These are phyloP conservation scores for Thelephora terrestris DNA, from an alignment of 1,284 basidiomycete genomes.

Conservation along the genomic window DNA sequence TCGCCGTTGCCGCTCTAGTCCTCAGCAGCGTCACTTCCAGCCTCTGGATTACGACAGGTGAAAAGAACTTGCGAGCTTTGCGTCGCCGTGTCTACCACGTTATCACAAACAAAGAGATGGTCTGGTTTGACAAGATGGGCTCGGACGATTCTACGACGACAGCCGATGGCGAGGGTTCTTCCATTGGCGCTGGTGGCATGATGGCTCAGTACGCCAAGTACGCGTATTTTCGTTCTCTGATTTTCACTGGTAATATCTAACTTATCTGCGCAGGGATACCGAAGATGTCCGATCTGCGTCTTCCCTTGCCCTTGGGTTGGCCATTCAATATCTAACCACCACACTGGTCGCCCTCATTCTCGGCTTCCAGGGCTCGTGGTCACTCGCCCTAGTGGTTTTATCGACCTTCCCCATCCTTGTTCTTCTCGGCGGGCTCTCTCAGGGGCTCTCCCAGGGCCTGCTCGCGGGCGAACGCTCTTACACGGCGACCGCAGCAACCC, in stretches of 20 bases:
- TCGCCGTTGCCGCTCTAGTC: slow-evolving; percentile 61
- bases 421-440: slow-evolving; percentile 67
- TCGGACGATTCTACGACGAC: slow-evolving; percentile 39
- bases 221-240: slow-evolving; percentile 17
- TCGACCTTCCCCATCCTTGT: slow-evolving; percentile 81
- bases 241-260: slow-evolving; percentile 3
- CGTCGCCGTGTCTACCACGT: slow-evolving; percentile 62
- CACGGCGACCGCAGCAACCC: slow-evolving; percentile 64
- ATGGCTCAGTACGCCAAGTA: slow-evolving; percentile 92
- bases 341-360: slow-evolving; percentile 73
- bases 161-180: slow-evolving; percentile 35
- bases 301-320: slow-evolving; percentile 66
- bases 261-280: slow-evolving; percentile 63
- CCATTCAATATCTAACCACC: slow-evolving; percentile 77
- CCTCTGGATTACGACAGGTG: slow-evolving; percentile 85
- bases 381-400: slow-evolving; percentile 86
- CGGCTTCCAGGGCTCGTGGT: slow-evolving; percentile 73
- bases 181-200: slow-evolving; percentile 79
- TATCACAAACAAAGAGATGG: slow-evolving; percentile 66
- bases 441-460: slow-evolving; percentile 57
- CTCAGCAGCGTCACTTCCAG: slow-evolving; percentile 69
- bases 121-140: slow-evolving; percentile 85
- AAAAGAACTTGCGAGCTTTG: slow-evolving; percentile 66
- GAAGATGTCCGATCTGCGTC: slow-evolving; percentile 87
- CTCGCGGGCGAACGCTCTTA: slow-evolving; percentile 59